These are phyloP conservation scores for Calvatia gigantea DNA, from an alignment of 768 basidiomycete species.

Conservation along the genomic window DNA sequence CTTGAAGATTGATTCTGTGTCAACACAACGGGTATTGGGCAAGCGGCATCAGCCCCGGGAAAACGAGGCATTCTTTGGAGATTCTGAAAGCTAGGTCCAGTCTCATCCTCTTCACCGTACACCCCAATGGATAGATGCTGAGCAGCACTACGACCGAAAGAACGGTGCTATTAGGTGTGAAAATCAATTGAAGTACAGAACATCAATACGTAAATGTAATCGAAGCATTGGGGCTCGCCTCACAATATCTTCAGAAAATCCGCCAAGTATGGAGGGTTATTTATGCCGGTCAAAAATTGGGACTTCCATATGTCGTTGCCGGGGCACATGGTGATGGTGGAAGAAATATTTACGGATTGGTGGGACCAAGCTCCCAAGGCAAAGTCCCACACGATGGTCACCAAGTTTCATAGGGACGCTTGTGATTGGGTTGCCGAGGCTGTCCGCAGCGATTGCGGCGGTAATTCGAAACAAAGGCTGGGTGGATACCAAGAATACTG, in stretches of 20 bases:
- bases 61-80: background rate
- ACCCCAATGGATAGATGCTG: no score
- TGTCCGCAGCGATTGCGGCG: background rate
- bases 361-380: background rate
- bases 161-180: no score
- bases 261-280: background rate
- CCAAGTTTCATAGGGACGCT: constrained; percentile 2
- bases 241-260: background rate
- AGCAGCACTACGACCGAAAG: no score
- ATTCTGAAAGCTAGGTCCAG: background rate
- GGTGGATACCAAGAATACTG: background rate
- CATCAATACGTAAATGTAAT: no score
- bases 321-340: background rate
- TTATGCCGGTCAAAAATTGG: background rate
- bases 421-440: background rate
- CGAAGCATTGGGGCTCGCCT: background rate
- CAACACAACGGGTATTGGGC: no score
- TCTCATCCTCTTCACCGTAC: background rate
- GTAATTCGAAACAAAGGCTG: background rate
- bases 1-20: no score
- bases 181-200: no score
- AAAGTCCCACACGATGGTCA: background rate
- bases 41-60: no score
- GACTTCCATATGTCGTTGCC: background rate
- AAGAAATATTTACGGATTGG: background rate